A percentile compares a stretch with the other conserved stretches of the same genome.
Conservation (phyloP, 148 eudicot species). For the Suaeda aralocaspica region DNA sequence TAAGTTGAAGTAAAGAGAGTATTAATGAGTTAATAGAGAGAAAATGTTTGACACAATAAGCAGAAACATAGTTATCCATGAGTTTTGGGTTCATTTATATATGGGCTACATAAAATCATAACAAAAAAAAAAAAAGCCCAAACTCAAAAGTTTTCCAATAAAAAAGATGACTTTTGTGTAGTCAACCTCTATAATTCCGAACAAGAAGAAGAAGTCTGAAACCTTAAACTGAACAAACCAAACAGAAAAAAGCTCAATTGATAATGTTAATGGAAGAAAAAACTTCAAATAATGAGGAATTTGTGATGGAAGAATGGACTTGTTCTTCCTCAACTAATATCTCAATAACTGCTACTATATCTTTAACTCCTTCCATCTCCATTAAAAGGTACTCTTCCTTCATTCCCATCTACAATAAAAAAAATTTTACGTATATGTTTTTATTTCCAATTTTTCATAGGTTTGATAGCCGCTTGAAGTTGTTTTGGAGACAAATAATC, state of each 20-base stretch:
- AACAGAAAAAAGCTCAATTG: not conserved
- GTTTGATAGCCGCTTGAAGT: conserved; percentile 48
- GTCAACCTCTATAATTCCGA: too few species aligned
- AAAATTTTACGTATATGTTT: not conserved
- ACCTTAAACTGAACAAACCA: too few species aligned
- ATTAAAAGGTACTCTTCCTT: conserved; percentile 25
- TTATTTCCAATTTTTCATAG: conserved; percentile 17
- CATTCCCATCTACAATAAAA: not conserved
- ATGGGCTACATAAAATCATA: too few species aligned
- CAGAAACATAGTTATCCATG: too few species aligned
- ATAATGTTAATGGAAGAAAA: conserved; percentile 2
- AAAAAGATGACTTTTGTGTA: too few species aligned
- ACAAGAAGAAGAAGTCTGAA: too few species aligned
- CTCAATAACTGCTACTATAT: conserved; percentile 56
- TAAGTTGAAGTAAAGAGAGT: not conserved
- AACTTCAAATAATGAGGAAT: not conserved
- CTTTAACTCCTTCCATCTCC: conserved; percentile 34
- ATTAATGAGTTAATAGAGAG: too few species aligned
- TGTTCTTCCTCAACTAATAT: conserved; percentile 53
- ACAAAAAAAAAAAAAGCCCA: too few species aligned
- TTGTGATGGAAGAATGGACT: conserved; percentile 68
- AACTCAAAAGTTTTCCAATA: too few species aligned
- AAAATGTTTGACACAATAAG: too few species aligned
- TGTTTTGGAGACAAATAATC: conserved; percentile 44
- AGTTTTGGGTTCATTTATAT: too few species aligned